These are phyloP conservation scores for Kodamaea fukazawae DNA, from an alignment of 805 yeast genomes.

Conservation along the genomic window DNA sequence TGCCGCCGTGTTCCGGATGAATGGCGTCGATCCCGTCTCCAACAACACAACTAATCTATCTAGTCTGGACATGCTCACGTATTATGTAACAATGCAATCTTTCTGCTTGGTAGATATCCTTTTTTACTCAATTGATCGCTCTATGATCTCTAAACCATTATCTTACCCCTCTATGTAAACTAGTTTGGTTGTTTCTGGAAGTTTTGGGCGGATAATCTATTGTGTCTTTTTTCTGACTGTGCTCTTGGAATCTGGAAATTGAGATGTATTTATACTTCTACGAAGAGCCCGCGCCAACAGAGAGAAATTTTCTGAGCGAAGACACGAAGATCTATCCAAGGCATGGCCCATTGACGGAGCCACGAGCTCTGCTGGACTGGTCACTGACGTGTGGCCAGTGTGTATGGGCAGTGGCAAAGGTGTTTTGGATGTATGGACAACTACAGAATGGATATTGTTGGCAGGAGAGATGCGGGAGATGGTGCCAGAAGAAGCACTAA, in stretches of 20 bases:
- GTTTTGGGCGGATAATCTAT: conserved; percentile 1
- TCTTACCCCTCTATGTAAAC: conserved; percentile 1
- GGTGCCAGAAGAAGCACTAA: no score
- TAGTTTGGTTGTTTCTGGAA: neutral
- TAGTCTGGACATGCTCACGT: conserved; percentile 42
- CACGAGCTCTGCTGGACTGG: no score
- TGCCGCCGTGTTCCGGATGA: conserved; percentile 93
- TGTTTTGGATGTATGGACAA: no score
- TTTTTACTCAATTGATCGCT: neutral
- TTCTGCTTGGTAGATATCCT: neutral
- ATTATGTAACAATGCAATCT: neutral
- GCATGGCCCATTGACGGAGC: no score
- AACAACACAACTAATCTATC: conserved; percentile 59
- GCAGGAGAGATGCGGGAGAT: no score
- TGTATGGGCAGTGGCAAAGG: no score
- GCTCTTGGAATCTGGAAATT: conserved; percentile 14
- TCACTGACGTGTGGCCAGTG: no score
- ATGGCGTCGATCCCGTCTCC: conserved; percentile 93
- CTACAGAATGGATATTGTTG: no score
- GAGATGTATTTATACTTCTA: conserved; percentile 15
- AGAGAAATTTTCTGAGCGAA: conserved; percentile 2
- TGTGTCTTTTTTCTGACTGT: conserved; percentile 7
- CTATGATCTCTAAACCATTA: conserved; percentile 5
- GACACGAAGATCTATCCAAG: no score
- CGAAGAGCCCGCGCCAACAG: neutral